Base-by-base conservation (phyloP, 495 filamentous ascomycete genomes). In the Chlorociboria aeruginascens region DNA sequence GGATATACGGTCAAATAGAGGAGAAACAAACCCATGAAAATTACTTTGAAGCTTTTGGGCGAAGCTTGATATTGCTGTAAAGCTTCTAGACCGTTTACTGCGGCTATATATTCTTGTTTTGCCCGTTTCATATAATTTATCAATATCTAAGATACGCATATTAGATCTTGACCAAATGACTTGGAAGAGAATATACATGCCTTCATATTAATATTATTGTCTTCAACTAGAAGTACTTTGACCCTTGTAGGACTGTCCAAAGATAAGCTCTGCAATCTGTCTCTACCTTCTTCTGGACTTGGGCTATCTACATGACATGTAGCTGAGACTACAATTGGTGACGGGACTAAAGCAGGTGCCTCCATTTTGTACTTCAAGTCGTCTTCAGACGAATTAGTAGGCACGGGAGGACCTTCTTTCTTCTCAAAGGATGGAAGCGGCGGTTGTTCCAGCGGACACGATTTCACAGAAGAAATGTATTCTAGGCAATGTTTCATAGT, bases 21-120 rank as follows among this genome's bases (percentile, higher is more conserved):
- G 20, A 32, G 20, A 20, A 8, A 52, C 61, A 8, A 51, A 68
- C 68, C 77, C 78, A 82, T 81, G 13, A 81, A 61, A 1, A 81
- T 67, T 33, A 74, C 62, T 39, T 74, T 66, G 48, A 71, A 70
- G 8, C 50, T 12, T 17, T 34, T 3, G 2, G 37, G 52, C 7
- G 25, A 14, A 0, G 36, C 40, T 17, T 47, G 35, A 28, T 59
- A 70, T 31, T 45, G 37, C 3, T 62, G 43, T 10, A 69, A 56
- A 0, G 68, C 69, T 51, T 70, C 67, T 0, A 69, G 54, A 13
- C 69, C 68, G 46, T 72, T 61, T 38, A 38, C 32, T 1, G 69
- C 69, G 1, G 60, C 59, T 1, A 46, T 55, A 36, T 61, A 67
- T 7, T 58, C 48, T 25, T 63, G 46, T 9, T 66, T 62, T 10